Conservation (phyloP, 106 monocot genomes). For the Allium cepa region DNA sequence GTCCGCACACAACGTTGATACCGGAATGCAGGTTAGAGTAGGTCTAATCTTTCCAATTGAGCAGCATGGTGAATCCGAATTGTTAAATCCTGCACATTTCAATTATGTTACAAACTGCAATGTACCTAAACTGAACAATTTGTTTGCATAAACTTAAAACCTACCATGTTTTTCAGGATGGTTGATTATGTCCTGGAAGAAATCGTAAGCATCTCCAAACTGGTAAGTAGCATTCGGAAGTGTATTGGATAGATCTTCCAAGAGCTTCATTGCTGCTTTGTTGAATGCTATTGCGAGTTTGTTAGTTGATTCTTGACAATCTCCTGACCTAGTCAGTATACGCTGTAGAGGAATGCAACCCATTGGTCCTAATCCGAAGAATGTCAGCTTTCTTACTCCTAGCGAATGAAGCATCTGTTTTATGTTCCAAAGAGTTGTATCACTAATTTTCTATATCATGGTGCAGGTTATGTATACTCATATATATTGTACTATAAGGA, state of each 20-base stretch:
- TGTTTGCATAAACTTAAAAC: not conserved
- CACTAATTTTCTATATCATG: no score
- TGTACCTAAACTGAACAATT: not conserved
- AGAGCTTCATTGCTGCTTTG: slow-evolving; percentile 23
- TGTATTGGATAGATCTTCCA: slow-evolving; percentile 28
- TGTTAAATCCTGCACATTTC: slow-evolving; percentile 52
- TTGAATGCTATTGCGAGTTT: slow-evolving; percentile 66
- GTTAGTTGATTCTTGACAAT: slow-evolving; percentile 71
- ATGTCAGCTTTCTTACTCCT: slow-evolving; percentile 58
- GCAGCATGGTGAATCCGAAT: slow-evolving; percentile 75
- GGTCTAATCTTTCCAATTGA: slow-evolving; percentile 61
- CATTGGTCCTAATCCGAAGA: slow-evolving; percentile 95
- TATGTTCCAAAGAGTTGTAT: not conserved
- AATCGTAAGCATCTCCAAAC: slow-evolving; percentile 75
- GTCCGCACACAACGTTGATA: slow-evolving; percentile 73
- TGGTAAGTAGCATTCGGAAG: slow-evolving; percentile 66
- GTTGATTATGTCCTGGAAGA: slow-evolving; percentile 64
- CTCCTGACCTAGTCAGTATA: slow-evolving; percentile 41
- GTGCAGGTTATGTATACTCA: not conserved
- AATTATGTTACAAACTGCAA: not conserved
- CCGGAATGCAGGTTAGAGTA: slow-evolving; percentile 74
- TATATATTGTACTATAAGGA: not conserved
- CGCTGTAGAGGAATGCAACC: slow-evolving; percentile 94
- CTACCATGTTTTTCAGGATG: slow-evolving; percentile 56
- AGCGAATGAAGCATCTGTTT: slow-evolving; percentile 43